Conservation (phyloP, 345 rosid genomes). For the Murraya koenigii region DNA sequence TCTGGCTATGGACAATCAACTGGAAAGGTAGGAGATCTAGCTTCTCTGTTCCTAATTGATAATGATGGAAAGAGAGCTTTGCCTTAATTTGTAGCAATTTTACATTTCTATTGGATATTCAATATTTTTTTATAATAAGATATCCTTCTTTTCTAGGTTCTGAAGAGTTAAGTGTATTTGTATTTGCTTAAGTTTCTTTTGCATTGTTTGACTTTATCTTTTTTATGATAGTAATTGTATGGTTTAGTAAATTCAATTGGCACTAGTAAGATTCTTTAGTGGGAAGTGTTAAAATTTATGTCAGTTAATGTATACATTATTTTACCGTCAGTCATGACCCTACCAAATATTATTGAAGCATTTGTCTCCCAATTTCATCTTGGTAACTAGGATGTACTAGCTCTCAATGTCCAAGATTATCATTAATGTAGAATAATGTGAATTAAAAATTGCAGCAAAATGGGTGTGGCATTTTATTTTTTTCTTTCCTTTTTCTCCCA, state of each 20-base stretch:
- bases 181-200: background rate
- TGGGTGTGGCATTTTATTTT: background rate
- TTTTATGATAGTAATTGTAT: background rate
- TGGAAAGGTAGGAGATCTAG: constrained; percentile 64
- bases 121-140: background rate
- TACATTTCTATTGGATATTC: background rate
- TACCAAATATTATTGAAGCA: constrained; percentile 2
- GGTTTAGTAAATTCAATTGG: background rate
- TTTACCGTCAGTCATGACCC: background rate
- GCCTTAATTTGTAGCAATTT: background rate
- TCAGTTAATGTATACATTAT: background rate
- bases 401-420: background rate
- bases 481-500: background rate
- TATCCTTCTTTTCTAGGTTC: background rate
- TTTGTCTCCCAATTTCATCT: background rate
- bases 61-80: background rate
- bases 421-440: background rate
- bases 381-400: background rate
- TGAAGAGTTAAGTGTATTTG: background rate
- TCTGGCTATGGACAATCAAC: constrained; percentile 96
- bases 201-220: background rate
- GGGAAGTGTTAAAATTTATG: background rate
- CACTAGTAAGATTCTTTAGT: background rate
- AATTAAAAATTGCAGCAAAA: background rate
- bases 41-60: constrained; percentile 17